Evolutionary conservation across 257 asterid genomes (phyloP), one percentile per base, ranked within the genome.

Genomic region (Scutellaria minor): DNA sequence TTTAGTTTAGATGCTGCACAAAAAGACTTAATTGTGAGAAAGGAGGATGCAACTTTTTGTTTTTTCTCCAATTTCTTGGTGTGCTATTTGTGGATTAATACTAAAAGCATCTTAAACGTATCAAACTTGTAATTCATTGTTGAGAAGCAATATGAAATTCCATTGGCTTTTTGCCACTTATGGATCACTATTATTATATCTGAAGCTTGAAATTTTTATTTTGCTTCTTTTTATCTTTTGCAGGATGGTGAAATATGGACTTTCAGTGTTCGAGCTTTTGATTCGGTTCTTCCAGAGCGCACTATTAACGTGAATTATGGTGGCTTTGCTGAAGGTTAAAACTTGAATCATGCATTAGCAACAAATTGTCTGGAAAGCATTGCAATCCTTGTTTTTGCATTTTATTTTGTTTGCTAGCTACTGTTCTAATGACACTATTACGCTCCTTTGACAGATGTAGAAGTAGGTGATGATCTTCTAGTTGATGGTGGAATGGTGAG

Each of bases 401-500:
- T 3, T 58, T 22, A n/a, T 14, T 1, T 51, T 20, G 62, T 61
- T 37, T 71, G 70, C 68, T 84, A 79, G 12, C 79, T 89, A 85
- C 52, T 87, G 56, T 10, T 91, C 56, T 75, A 47, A 48, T 42
- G 79, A 60, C 63, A 58, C 44, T 58, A 14, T 9, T 59, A 86
- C 35, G 62, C 56, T 70, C 39, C 9, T 45, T 2, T 71, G 74
- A 64, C 96, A 95, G 99, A 95, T 90, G 89, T 90, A 64, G 77
- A 80, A 72, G 90, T 87, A 63, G 97, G 99, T 13, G 98, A 95
- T 83, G 98, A 92, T 15, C 97, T 95, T 74, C 85, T 95, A 47
- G 95, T 95, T 51, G 99, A 95, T 84, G 99, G 99, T 85, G 98
- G 99, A 74, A 95, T 95, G 99, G 99, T 90, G 75, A 92, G 99